These are phyloP conservation scores for Peronosclerospora sorghi DNA, from an alignment of 352 stramenopile species.

Conservation along the genomic window DNA sequence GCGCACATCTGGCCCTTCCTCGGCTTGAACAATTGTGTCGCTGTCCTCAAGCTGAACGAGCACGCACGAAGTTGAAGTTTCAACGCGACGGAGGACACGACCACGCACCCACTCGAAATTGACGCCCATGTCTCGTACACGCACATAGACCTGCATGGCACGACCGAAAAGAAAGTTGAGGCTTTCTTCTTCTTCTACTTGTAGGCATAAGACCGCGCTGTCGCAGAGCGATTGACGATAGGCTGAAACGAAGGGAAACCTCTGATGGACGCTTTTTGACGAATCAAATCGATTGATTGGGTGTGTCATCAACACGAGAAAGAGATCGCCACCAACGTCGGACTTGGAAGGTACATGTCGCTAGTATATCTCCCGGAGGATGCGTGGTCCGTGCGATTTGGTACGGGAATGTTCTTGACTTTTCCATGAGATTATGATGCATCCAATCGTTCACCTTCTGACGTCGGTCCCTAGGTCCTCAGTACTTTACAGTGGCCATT, in stretches of 20 bases:
- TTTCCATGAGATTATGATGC: neutral
- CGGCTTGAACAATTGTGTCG: slow-evolving; percentile 31
- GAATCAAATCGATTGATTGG: slow-evolving; percentile 1
- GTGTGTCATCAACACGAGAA: neutral
- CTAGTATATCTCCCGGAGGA: slow-evolving; percentile 65
- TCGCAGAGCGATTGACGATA: slow-evolving; percentile 11
- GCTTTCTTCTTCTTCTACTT: slow-evolving; percentile 15
- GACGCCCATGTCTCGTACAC: slow-evolving; percentile 12
- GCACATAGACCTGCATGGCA: slow-evolving; percentile 53
- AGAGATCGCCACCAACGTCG: neutral
- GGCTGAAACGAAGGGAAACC: slow-evolving; percentile 4
- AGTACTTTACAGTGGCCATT: slow-evolving; percentile 69
- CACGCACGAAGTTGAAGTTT: slow-evolving; percentile 13
- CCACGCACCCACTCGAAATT: slow-evolving; percentile 42
- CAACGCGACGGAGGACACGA: slow-evolving; percentile 27
- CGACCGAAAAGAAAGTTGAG: neutral
- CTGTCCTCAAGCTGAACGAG: slow-evolving; percentile 37
- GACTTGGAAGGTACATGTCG: slow-evolving; percentile 30
- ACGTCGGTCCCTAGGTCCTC: slow-evolving; percentile 21
- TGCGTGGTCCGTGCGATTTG: slow-evolving; percentile 60
- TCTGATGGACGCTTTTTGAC: neutral
- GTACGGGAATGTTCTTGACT: slow-evolving; percentile 15
- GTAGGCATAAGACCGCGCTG: slow-evolving; percentile 11
- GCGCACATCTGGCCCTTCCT: slow-evolving; percentile 35
- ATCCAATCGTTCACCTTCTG: neutral